Evolutionary conservation across 768 basidiomycete genomes (phyloP).

Genomic region (Infundibulicybe gibba): DNA sequence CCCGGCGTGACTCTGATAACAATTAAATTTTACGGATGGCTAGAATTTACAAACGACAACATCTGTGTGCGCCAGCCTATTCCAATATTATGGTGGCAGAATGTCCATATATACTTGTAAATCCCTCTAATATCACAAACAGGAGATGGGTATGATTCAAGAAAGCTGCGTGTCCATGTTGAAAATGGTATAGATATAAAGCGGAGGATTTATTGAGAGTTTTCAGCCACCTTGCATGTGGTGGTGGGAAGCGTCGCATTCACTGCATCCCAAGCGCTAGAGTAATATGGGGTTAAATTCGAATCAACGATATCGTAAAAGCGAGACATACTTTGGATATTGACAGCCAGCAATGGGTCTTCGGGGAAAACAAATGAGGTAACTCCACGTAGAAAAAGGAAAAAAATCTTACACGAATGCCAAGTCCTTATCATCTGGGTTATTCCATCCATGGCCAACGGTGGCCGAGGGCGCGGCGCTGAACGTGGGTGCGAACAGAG

Average conservation of each 20-base stretch:
- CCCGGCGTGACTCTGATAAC: too few relatives aligned
- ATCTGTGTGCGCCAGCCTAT: too few relatives aligned
- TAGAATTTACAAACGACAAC: too few relatives aligned
- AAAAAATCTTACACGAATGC: conserved; percentile 46
- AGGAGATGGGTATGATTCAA: not conserved
- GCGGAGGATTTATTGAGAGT: not conserved
- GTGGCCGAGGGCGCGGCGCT: conserved; percentile 46
- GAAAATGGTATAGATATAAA: not conserved
- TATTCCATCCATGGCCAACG: conserved; percentile 76
- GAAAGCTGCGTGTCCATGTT: too few relatives aligned
- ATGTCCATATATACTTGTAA: not conserved
- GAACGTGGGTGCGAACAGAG: conserved; percentile 61
- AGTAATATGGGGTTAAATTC: conserved; percentile 3
- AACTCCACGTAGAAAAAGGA: conserved; percentile 1
- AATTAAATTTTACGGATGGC: too few relatives aligned
- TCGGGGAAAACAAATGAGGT: conserved; percentile 4
- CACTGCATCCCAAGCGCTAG: conserved; percentile 57
- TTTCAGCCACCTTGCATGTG: conserved; percentile 29
- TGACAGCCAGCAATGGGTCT: conserved; percentile 58
- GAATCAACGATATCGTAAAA: conserved; percentile 1
- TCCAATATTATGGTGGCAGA: too few relatives aligned
- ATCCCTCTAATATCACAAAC: not conserved
- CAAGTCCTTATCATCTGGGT: conserved; percentile 55
- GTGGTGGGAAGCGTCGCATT: conserved; percentile 42
- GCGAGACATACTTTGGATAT: conserved; percentile 48